Percentiles rank a stretch among this genome's conserved stretches.
Conservation (phyloP, 176 grass and related monocot species). For the Zea mays region Zm-B73-REFERENCE-NAM-5.0 NC_050102.1:149542501-149543000, state of each 20-base stretch:
- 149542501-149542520: too few species aligned
- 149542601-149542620: too few species aligned
- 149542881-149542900: not conserved
- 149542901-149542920: not conserved
- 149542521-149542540: too few species aligned
- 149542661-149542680: not conserved
- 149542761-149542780: conserved; percentile 1
- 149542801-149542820: not conserved
- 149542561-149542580: too few species aligned
- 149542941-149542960: conserved; percentile 10
- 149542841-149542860: not conserved
- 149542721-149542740: conserved; percentile 1
- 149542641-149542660: too few species aligned
- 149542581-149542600: too few species aligned
- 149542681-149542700: not conserved
- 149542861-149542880: not conserved
- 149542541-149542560: too few species aligned
- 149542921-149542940: conserved; percentile 11
- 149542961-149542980: conserved; percentile 18
- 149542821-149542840: not conserved
- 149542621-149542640: too few species aligned
- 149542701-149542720: not conserved
- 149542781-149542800: not conserved
- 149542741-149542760: not conserved
- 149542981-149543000: not conserved